Evolutionary conservation across 495 filamentous ascomycete genomes (phyloP).

Genomic region (Aspergillus ostianus): DNA sequence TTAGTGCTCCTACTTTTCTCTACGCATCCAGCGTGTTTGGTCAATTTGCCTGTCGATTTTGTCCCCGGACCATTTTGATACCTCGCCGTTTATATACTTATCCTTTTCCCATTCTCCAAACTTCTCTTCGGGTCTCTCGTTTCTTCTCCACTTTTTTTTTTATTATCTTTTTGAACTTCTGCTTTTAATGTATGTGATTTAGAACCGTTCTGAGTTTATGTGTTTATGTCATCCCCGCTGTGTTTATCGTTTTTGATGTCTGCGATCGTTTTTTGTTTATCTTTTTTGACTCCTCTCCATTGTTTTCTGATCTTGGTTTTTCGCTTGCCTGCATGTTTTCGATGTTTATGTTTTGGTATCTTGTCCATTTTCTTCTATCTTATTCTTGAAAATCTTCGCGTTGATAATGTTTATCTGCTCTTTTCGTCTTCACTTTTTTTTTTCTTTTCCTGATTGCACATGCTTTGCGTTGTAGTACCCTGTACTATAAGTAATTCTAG

Average conservation of each 20-base stretch:
- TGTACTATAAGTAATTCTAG: slow-evolving; percentile 49
- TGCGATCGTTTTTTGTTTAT: slow-evolving; percentile 6
- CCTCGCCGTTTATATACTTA: slow-evolving; percentile 28
- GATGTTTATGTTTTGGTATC: slow-evolving; percentile 12
- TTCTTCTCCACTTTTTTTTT: slow-evolving; percentile 16
- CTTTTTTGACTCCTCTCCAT: slow-evolving; percentile 14
- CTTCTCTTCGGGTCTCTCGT: slow-evolving; percentile 21
- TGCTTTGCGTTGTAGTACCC: slow-evolving; percentile 37
- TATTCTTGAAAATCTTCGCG: slow-evolving; percentile 12
- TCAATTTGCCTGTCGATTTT: slow-evolving; percentile 25
- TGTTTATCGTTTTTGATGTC: slow-evolving; percentile 4
- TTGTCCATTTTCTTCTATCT: slow-evolving; percentile 7
- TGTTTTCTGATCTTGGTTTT: no score
- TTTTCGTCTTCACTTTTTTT: slow-evolving; percentile 13
- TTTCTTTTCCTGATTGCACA: slow-evolving; percentile 27
- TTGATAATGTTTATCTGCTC: slow-evolving; percentile 19
- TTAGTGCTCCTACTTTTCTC: slow-evolving; percentile 24
- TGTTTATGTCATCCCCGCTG: slow-evolving; percentile 27
- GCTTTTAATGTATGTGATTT: slow-evolving; percentile 23
- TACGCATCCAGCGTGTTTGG: slow-evolving; percentile 31
- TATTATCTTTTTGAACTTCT: slow-evolving; percentile 14
- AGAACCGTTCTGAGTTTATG: slow-evolving; percentile 25
- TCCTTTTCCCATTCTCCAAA: slow-evolving; percentile 8
- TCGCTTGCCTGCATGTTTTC: slow-evolving; percentile 12
- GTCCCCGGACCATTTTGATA: slow-evolving; percentile 24